These are phyloP conservation scores for Brasilioporus rufonigricans DNA, from an alignment of 768 basidiomycete species.

Conservation along the genomic window DNA sequence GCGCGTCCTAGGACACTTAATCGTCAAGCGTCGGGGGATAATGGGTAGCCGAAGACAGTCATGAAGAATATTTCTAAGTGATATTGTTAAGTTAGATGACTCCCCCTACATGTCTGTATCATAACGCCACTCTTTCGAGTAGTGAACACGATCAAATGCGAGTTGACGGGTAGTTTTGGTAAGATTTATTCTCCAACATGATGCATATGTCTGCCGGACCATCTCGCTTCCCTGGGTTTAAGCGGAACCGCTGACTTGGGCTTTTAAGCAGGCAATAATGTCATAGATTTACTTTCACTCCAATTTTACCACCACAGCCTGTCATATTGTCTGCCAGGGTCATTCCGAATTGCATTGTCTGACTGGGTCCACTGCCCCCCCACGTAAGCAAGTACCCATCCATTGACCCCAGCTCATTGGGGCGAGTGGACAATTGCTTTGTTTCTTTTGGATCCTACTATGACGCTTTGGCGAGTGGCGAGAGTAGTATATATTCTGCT, in stretches of 20 bases:
- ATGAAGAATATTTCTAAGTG: constrained; percentile 29
- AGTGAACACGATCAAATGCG: background rate
- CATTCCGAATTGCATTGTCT: constrained; percentile 13
- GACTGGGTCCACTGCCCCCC: background rate
- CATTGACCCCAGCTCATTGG: constrained; percentile 8
- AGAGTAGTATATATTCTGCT: constrained; percentile 24
- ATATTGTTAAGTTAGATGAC: background rate
- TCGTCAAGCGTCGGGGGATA: constrained; percentile 1
- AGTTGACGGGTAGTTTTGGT: constrained; percentile 1
- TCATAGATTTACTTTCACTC: background rate
- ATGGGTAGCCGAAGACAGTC: constrained; percentile 37
- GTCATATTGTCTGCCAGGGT: constrained; percentile 3
- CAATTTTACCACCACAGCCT: constrained; percentile 4
- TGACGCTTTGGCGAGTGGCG: constrained; percentile 27
- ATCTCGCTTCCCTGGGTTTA: background rate
- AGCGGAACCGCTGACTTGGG: background rate
- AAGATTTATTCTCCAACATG: constrained; percentile 1
- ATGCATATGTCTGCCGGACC: background rate
- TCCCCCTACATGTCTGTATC: background rate
- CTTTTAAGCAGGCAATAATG: background rate
- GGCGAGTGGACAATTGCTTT: constrained; percentile 19
- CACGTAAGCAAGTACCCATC: constrained; percentile 12
- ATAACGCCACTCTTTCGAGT: background rate
- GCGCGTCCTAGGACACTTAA: constrained; percentile 36
- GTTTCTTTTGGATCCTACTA: constrained; percentile 8